phyloP scores from a whole-genome alignment of 148 eudicot genomes.

The Nepenthes gracilis region DNA sequence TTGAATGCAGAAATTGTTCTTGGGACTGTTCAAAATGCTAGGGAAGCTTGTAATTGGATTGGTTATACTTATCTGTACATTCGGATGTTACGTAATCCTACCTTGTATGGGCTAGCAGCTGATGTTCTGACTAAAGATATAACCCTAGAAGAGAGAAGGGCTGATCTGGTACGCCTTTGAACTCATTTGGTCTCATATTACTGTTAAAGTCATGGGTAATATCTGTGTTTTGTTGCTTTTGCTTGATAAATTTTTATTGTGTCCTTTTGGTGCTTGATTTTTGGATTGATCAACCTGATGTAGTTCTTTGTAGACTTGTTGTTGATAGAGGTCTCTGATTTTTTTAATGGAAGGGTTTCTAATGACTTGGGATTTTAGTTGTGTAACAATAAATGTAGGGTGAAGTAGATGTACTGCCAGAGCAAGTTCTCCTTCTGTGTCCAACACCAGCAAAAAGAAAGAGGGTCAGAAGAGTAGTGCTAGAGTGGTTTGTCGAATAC shows the following conservation, averaged over 20 bases:
- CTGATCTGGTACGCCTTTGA: conserved; percentile 59
- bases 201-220: neutral
- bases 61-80: conserved; percentile 71
- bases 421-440: no score
- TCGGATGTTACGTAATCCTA: conserved; percentile 72
- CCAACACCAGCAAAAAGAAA: no score
- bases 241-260: neutral
- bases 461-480: no score
- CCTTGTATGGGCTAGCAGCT: conserved; percentile 61
- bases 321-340: no score
- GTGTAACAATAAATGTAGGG: no score
- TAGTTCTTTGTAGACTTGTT: no score
- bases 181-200: neutral
- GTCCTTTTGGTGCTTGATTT: neutral
- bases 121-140: conserved; percentile 41
- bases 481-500: no score
- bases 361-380: no score
- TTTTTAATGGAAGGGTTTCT: no score
- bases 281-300: no score
- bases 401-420: no score
- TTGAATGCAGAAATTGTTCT: conserved; percentile 94
- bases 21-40: conserved; percentile 92
- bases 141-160: conserved; percentile 64
- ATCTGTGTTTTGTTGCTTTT: neutral
- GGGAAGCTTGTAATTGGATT: conserved; percentile 85